phyloP scores from a whole-genome alignment of 1,139 yeast genomes.

The Taphrina communis region DNA sequence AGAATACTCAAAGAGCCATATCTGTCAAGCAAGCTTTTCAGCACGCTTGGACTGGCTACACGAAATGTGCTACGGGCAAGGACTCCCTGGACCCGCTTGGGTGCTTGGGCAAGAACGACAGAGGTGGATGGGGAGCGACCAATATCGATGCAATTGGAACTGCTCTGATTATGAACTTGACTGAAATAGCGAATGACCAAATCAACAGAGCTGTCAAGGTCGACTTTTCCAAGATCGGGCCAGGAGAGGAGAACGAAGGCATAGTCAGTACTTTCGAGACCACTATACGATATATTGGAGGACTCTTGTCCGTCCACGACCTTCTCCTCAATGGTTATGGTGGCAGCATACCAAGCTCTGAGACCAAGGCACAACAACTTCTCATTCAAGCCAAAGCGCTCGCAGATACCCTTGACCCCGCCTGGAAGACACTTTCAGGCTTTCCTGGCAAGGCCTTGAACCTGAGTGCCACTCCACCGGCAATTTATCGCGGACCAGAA shows the following conservation, averaged over 20 bases:
- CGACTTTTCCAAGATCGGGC: constrained; percentile 57
- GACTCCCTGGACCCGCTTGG: constrained; percentile 8
- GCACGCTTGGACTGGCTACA: constrained; percentile 19
- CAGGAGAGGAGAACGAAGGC: constrained; percentile 56
- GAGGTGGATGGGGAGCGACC: constrained; percentile 29
- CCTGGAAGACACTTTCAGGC: constrained; percentile 72
- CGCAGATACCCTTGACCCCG: constrained; percentile 69
- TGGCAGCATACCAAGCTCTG: constrained; percentile 45
- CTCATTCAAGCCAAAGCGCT: constrained; percentile 74
- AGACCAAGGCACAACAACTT: constrained; percentile 58
- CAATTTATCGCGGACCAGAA: constrained; percentile 66
- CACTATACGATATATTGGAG: constrained; percentile 91
- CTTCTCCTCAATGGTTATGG: constrained; percentile 53
- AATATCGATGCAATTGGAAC: constrained; percentile 19
- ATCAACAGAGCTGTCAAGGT: constrained; percentile 49
- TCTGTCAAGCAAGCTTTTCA: constrained; percentile 15
- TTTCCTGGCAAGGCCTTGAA: constrained; percentile 53
- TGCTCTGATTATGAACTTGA: constrained; percentile 20
- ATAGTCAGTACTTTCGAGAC: constrained; percentile 90
- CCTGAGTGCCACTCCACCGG: constrained; percentile 41
- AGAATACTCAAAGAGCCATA: neutral
- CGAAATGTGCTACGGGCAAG: constrained; percentile 9
- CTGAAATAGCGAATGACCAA: constrained; percentile 10
- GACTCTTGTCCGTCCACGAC: constrained; percentile 79
- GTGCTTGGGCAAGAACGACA: constrained; percentile 9